Conservation (phyloP, 768 basidiomycete species). For the Auricularia heimuer region DNA sequence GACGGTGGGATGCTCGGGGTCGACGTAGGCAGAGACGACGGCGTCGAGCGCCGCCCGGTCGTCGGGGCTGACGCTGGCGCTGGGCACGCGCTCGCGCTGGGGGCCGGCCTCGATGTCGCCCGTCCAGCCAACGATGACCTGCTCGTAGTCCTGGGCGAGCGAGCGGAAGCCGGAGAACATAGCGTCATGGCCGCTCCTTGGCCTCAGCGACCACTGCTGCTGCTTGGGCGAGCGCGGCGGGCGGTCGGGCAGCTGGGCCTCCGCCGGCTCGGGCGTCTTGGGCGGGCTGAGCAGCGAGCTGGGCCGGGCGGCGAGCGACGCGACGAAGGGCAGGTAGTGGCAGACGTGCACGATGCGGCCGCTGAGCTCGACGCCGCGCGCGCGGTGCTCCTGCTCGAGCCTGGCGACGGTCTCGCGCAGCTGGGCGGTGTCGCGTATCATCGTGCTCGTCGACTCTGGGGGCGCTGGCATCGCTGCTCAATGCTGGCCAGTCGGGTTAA, state of each 20-base stretch:
- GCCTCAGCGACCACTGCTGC: constrained; percentile 60
- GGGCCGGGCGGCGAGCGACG: constrained; percentile 40
- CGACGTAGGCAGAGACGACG: constrained; percentile 48
- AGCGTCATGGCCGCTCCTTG: constrained; percentile 84
- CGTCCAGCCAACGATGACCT: constrained; percentile 89
- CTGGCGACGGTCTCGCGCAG: constrained; percentile 61
- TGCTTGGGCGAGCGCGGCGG: constrained; percentile 14
- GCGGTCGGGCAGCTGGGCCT: constrained; percentile 17
- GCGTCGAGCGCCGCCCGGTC: constrained; percentile 59
- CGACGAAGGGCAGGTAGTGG: constrained; percentile 77
- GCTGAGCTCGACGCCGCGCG: constrained; percentile 62
- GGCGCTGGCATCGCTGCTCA: background rate
- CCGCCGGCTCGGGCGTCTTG: constrained; percentile 46
- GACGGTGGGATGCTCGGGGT: constrained; percentile 17
- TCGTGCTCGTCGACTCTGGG: background rate
- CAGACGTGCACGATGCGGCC: constrained; percentile 89
- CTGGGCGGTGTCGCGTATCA: constrained; percentile 30
- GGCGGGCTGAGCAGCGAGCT: constrained; percentile 47
- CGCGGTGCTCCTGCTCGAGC: constrained; percentile 64
- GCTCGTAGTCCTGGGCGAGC: constrained; percentile 74
- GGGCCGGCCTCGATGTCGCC: constrained; percentile 64
- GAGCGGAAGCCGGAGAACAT: constrained; percentile 91
- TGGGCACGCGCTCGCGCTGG: constrained; percentile 31
- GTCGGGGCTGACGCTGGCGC: constrained; percentile 41
- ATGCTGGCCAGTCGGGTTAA: background rate